Evolutionary conservation across 2,329 filamentous ascomycete species (phyloP).

Genomic region (Fusarium sp.): DNA sequence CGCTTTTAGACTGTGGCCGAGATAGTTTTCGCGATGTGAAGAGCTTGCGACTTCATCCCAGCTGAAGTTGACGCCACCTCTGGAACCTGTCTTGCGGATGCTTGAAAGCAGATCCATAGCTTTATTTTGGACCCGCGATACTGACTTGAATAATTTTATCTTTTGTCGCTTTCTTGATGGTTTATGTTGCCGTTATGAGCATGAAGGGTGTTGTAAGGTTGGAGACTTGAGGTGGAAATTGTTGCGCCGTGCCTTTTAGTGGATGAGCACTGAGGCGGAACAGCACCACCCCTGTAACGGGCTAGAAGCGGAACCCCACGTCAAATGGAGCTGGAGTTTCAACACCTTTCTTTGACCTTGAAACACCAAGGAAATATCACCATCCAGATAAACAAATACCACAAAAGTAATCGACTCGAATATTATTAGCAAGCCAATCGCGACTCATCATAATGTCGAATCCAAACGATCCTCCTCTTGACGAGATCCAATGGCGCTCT

Average conservation of each 20-base stretch:
- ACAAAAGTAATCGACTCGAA: background rate
- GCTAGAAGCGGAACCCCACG: conserved; percentile 38
- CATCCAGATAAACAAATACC: conserved; percentile 3
- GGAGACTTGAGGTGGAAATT: conserved; percentile 6
- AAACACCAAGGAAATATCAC: conserved; percentile 19
- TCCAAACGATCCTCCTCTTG: conserved; percentile 66
- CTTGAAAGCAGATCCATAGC: conserved; percentile 93
- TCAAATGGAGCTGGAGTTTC: conserved; percentile 31
- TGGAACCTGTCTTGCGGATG: conserved; percentile 89
- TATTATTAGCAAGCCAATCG: background rate
- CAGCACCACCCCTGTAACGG: conserved; percentile 17
- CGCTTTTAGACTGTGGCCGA: conserved; percentile 92
- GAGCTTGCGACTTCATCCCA: conserved; percentile 95
- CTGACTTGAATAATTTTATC: background rate
- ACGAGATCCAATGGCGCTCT: conserved; percentile 76
- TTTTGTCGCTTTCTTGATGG: background rate
- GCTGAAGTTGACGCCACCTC: conserved; percentile 94
- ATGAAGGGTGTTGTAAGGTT: background rate
- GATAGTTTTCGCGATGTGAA: conserved; percentile 86
- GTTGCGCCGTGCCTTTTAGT: conserved; percentile 26
- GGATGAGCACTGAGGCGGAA: conserved; percentile 28
- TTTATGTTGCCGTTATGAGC: background rate
- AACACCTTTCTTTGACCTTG: background rate
- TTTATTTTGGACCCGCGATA: background rate
- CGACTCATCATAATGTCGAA: conserved; percentile 54